phyloP scores from a whole-genome alignment of 352 stramenopile genomes.

The Globisporangium recalcitrans region DNA sequence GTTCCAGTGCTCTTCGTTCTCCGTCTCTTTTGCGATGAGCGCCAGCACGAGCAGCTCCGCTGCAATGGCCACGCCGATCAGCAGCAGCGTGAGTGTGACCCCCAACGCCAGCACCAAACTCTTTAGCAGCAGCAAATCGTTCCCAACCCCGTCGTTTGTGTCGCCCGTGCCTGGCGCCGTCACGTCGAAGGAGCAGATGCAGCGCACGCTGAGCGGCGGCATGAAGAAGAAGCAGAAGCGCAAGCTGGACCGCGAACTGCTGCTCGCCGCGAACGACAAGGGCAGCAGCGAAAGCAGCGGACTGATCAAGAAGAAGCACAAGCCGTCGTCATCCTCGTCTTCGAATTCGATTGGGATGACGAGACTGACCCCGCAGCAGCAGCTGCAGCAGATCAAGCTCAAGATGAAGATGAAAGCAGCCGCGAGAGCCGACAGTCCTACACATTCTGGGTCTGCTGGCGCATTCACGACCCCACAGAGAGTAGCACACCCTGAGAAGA shows the following conservation, averaged over 20 bases:
- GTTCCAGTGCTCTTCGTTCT: too few species aligned
- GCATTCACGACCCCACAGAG: constrained; percentile 9
- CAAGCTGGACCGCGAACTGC: constrained; percentile 22
- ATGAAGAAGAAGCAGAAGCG: constrained; percentile 29
- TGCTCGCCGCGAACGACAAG: constrained; percentile 10
- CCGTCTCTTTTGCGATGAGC: neutral
- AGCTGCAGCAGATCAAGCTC: constrained; percentile 15
- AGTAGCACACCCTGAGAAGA: constrained; percentile 3
- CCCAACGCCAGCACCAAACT: constrained; percentile 7
- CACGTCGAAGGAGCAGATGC: constrained; percentile 20
- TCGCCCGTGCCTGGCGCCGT: constrained; percentile 24
- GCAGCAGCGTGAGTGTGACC: constrained; percentile 1
- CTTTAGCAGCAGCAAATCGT: constrained; percentile 12
- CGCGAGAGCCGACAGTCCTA: neutral
- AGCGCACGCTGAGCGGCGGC: constrained; percentile 36
- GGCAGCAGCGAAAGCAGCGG: neutral
- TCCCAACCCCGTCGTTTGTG: constrained; percentile 36
- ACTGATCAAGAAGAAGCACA: constrained; percentile 21
- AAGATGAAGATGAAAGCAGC: constrained; percentile 17
- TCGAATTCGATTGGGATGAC: neutral
- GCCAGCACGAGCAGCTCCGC: neutral
- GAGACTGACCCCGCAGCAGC: constrained; percentile 9
- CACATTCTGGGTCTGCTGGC: neutral
- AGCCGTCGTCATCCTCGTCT: constrained; percentile 9
- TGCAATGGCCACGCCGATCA: constrained; percentile 7